phyloP scores from a whole-genome alignment of 495 filamentous ascomycete species.

The Xylaria castorea region DNA sequence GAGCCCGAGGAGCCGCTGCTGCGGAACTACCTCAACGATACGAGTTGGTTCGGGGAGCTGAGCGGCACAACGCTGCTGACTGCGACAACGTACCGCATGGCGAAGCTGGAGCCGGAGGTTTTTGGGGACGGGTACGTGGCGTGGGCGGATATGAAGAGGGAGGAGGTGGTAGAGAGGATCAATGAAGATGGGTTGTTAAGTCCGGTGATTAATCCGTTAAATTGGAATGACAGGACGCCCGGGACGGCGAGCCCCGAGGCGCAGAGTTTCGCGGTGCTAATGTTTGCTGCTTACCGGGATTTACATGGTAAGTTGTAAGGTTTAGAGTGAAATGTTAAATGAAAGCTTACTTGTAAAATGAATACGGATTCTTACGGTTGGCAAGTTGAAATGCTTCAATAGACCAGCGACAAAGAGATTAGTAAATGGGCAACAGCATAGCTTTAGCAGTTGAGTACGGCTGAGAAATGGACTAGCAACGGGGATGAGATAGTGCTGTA shows the following conservation, averaged over 20 bases:
- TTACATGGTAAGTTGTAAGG: conserved; percentile 19
- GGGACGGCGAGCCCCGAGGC: conserved; percentile 53
- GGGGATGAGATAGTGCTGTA: too few species aligned
- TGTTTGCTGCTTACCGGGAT: conserved; percentile 56
- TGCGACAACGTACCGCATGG: conserved; percentile 55
- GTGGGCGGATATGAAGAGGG: conserved; percentile 55
- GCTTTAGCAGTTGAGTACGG: too few species aligned
- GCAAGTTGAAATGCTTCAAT: too few species aligned
- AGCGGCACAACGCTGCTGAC: conserved; percentile 56
- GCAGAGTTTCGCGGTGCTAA: conserved; percentile 54
- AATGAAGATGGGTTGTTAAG: conserved; percentile 48
- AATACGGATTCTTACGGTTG: too few species aligned
- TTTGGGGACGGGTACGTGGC: conserved; percentile 49
- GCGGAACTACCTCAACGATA: conserved; percentile 58
- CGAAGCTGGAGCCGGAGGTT: conserved; percentile 45
- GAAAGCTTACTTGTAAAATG: too few species aligned
- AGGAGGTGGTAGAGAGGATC: conserved; percentile 43
- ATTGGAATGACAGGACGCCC: conserved; percentile 49
- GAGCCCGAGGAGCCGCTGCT: conserved; percentile 51
- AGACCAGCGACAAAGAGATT: too few species aligned
- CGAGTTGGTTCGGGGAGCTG: conserved; percentile 59
- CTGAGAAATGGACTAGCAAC: too few species aligned
- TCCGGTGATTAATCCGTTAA: conserved; percentile 57
- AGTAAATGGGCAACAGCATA: too few species aligned
- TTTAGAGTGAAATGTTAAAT: not conserved